A percentile compares a stretch with the other conserved stretches of the same genome.
Evolutionary conservation across 768 basidiomycete genomes (phyloP).

Genomic region (Dictyophora rubrovolvata): DNA sequence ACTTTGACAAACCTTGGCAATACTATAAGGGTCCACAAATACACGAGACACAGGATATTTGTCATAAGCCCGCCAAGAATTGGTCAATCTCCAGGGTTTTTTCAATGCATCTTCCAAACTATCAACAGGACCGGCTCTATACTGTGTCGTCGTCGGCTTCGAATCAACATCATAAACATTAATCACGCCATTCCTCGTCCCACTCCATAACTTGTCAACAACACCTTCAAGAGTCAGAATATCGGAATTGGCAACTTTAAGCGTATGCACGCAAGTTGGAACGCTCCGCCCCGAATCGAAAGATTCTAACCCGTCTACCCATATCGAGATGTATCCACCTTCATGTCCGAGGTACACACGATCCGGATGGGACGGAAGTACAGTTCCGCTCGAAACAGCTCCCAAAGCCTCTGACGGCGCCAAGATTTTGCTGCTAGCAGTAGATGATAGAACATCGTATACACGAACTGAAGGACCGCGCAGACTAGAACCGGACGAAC

Average conservation of each 20-base stretch:
- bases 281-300: slow-evolving; percentile 17
- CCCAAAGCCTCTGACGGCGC: slow-evolving; percentile 63
- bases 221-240: slow-evolving; percentile 81
- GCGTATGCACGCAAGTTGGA: slow-evolving; percentile 59
- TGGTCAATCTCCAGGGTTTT: slow-evolving; percentile 16
- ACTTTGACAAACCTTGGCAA: slow-evolving; percentile 45
- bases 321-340: slow-evolving; percentile 81
- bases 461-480: slow-evolving; percentile 68
- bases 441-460: slow-evolving; percentile 44
- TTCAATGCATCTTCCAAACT: slow-evolving; percentile 72
- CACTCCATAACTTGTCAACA: slow-evolving; percentile 77
- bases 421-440: slow-evolving; percentile 22
- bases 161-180: slow-evolving; percentile 65
- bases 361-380: slow-evolving; percentile 57
- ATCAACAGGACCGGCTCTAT: slow-evolving; percentile 56
- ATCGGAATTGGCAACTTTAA: slow-evolving; percentile 74
- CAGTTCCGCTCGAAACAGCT: slow-evolving; percentile 69
- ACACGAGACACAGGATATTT: slow-evolving; percentile 51
- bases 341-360: slow-evolving; percentile 84
- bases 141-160: slow-evolving; percentile 44
- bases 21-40: slow-evolving; percentile 61
- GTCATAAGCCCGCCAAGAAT: slow-evolving; percentile 4
- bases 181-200: slow-evolving; percentile 73
- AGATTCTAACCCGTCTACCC: slow-evolving; percentile 30
- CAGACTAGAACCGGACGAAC: slow-evolving; percentile 12